phyloP scores from a whole-genome alignment of 441 rosid genomes.

The Erodium moschatum region DNA sequence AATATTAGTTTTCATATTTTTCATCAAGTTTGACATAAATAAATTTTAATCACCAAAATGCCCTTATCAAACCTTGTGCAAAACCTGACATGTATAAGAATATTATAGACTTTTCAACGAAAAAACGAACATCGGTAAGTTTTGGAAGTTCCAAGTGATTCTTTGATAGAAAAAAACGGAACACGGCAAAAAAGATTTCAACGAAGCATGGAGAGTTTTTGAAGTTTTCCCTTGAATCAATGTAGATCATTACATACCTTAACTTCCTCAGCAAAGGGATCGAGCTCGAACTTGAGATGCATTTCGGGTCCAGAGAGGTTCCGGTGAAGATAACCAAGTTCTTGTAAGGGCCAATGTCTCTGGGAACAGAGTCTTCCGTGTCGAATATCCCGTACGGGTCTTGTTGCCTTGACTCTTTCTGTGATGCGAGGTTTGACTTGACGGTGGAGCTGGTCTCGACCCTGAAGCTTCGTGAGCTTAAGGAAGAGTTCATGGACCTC shows the following conservation, averaged over 20 bases:
- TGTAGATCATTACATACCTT: conserved; percentile 55
- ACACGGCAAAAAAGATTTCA: too few relatives aligned
- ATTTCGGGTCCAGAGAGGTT: conserved; percentile 66
- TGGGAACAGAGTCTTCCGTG: conserved; percentile 59
- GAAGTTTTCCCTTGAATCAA: too few relatives aligned
- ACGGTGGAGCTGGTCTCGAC: conserved; percentile 41
- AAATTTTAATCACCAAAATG: too few relatives aligned
- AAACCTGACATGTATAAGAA: too few relatives aligned
- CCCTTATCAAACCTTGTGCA: too few relatives aligned
- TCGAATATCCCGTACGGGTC: conserved; percentile 79
- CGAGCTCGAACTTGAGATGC: conserved; percentile 69
- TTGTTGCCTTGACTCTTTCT: conserved; percentile 68
- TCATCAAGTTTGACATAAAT: too few relatives aligned
- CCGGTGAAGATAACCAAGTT: conserved; percentile 75
- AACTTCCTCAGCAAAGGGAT: conserved; percentile 59
- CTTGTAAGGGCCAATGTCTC: conserved; percentile 83
- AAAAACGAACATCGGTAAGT: too few relatives aligned
- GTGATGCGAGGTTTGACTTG: conserved; percentile 35
- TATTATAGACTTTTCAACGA: too few relatives aligned
- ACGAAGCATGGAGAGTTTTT: too few relatives aligned
- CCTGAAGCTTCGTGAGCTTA: conserved; percentile 63
- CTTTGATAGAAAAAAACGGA: too few relatives aligned
- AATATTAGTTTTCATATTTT: too few relatives aligned
- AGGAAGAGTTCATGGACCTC: conserved; percentile 45
- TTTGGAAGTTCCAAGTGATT: too few relatives aligned